Conservation (phyloP, 768 basidiomycete species). For the Glaciozyma martinii region DNA sequence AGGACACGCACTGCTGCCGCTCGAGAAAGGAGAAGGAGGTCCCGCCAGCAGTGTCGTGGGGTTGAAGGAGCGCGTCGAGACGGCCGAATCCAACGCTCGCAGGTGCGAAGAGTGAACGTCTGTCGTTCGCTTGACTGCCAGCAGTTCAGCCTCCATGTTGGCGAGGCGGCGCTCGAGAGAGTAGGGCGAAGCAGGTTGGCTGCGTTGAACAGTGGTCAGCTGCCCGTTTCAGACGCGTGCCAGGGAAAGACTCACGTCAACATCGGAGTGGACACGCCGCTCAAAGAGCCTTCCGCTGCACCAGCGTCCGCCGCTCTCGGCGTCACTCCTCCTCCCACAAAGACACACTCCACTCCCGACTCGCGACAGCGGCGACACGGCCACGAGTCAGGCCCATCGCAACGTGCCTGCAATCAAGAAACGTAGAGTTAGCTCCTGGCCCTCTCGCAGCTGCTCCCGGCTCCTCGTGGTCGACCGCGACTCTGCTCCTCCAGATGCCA, state of each 20-base stretch:
- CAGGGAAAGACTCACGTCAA: neutral
- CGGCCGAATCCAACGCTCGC: neutral
- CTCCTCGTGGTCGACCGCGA: accelerated
- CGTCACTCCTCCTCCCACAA: slow-evolving; percentile 12
- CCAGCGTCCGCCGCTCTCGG: neutral
- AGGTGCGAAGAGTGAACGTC: neutral
- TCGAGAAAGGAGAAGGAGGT: neutral
- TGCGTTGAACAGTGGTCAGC: neutral
- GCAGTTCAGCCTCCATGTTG: neutral
- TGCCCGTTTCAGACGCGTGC: neutral
- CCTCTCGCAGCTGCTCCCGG: neutral
- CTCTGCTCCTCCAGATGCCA: too few species aligned
- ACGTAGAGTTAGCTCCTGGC: neutral
- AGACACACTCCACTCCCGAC: slow-evolving; percentile 20
- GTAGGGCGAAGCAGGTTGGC: neutral
- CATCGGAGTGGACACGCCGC: neutral
- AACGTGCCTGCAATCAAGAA: neutral
- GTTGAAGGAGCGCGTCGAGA: too few species aligned
- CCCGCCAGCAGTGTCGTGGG: neutral
- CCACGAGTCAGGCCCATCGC: slow-evolving; percentile 5
- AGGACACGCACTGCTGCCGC: neutral
- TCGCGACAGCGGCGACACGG: slow-evolving; percentile 10
- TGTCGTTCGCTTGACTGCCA: neutral
- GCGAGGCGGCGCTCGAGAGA: slow-evolving; percentile 1
- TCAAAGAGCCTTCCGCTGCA: neutral